These are phyloP conservation scores for Ustilago trichophora DNA, from an alignment of 1,284 basidiomycete species.

Conservation along the genomic window DNA sequence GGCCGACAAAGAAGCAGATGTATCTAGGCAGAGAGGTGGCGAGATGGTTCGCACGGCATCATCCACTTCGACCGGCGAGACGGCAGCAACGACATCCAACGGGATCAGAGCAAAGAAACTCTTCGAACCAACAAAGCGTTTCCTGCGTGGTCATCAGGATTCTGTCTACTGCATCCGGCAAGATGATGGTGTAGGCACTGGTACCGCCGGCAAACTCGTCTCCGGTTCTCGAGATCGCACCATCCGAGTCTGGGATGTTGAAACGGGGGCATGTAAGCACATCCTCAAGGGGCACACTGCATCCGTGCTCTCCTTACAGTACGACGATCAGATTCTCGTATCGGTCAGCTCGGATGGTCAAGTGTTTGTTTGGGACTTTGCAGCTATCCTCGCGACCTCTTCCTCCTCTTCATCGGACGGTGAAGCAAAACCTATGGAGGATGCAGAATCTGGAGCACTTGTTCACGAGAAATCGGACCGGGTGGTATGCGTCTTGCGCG, in stretches of 20 bases:
- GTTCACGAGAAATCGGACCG: slow-evolving; percentile 18
- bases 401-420: neutral
- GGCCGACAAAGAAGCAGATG: no score
- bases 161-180: slow-evolving; percentile 55
- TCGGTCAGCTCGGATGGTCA: slow-evolving; percentile 51
- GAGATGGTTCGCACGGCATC: no score
- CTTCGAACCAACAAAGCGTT: slow-evolving; percentile 37
- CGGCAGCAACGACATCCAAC: no score
- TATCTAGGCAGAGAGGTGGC: no score
- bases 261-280: slow-evolving; percentile 37
- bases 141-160: slow-evolving; percentile 50
- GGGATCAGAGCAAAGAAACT: neutral
- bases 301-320: slow-evolving; percentile 53
- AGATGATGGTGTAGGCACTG: slow-evolving; percentile 47
- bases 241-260: slow-evolving; percentile 55
- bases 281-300: slow-evolving; percentile 50
- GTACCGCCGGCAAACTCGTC: slow-evolving; percentile 39
- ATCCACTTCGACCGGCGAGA: no score
- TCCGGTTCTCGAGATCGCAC: slow-evolving; percentile 53
- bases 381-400: slow-evolving; percentile 16
- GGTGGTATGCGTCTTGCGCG: slow-evolving; percentile 26
- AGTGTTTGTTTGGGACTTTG: slow-evolving; percentile 56
- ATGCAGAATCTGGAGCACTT: slow-evolving; percentile 10
- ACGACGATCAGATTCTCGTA: slow-evolving; percentile 52
- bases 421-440: neutral